phyloP scores from a whole-genome alignment of 202 grass and related monocot species.

The Panicum virgatum region DNA sequence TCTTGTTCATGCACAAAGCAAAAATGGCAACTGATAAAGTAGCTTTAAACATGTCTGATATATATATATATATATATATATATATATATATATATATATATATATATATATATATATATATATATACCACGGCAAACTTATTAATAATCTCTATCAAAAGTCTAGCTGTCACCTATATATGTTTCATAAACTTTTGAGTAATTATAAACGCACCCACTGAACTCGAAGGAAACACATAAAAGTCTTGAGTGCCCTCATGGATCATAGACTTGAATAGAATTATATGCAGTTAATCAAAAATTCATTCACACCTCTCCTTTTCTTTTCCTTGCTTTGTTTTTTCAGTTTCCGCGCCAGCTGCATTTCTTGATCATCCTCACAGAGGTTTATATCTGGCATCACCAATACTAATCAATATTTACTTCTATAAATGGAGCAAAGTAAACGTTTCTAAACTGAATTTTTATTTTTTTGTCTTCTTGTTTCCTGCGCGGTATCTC shows the following conservation, averaged over 20 bases:
- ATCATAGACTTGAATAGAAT: neutral
- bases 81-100: too few relatives aligned
- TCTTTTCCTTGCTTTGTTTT: neutral
- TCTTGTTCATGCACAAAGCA: neutral
- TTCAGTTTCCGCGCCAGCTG: slow-evolving; percentile 71
- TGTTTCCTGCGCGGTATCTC: neutral
- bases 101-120: too few relatives aligned
- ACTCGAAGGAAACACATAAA: neutral
- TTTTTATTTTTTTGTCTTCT: too few relatives aligned
- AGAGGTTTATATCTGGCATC: slow-evolving; percentile 46
- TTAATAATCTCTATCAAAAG: neutral
- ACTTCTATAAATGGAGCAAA: neutral
- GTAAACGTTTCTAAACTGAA: neutral
- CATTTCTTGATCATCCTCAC: slow-evolving; percentile 82
- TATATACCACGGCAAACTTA: neutral
- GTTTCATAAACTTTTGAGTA: neutral
- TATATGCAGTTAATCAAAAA: neutral
- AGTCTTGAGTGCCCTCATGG: neutral
- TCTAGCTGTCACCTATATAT: neutral
- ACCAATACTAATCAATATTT: neutral
- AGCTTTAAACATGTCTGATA: neutral
- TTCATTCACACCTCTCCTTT: neutral
- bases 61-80: too few relatives aligned
- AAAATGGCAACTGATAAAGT: slow-evolving; percentile 13
- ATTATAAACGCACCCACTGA: neutral